Base-by-base conservation (phyloP, 495 filamentous ascomycete genomes). In the Pseudoneurospora amorphoporcata region DNA sequence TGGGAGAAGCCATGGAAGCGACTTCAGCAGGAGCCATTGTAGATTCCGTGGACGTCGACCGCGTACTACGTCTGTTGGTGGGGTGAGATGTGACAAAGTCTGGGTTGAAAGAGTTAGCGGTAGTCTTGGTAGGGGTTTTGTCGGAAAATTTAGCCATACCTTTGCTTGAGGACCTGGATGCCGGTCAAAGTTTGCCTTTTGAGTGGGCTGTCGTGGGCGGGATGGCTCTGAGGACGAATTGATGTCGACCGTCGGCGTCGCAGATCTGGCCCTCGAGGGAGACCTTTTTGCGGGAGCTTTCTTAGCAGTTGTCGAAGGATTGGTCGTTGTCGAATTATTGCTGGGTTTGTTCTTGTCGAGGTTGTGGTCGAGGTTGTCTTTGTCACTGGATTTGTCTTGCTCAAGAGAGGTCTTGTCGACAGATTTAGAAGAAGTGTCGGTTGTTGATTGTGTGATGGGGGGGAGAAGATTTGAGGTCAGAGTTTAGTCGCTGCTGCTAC, bases 171-270 rank as follows among this genome's bases (percentile, higher is more conserved):
- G 19, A n/a, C 45, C 0, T 0, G 0, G 45, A 47, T 0, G n/a
- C n/a, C 19, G 43, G 9, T 10, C 42, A 1, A 4, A 19, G 43
- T 19, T 3, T 47, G 3, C 3, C 3, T 47, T 3, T 45, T 8
- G 0, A 0, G 7, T 16, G 17, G 17, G 8, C 37, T 38, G 37
- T 38, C 37, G 2, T 9, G 17, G 8, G 43, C 19, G 1, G 19
- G n/a, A 23, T 0, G 0, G 2, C 10, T 23, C 19, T 47, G 4
- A 23, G 4, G 2, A 12, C 5, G n/a, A 53, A 0, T 53, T 53
- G n/a, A 6, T 53, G n/a, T 53, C 45, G 19, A 1, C 0, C 9
- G 19, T 12, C 0, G n/a, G 9, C 0, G 19, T 23, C 2, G 9
- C 9, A 23, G 19, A 5, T 23, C 12, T 23, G 45, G 4, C 0